Base-by-base conservation (phyloP, 75 land plant genomes). In the Sequoia sempervirens region DNA sequence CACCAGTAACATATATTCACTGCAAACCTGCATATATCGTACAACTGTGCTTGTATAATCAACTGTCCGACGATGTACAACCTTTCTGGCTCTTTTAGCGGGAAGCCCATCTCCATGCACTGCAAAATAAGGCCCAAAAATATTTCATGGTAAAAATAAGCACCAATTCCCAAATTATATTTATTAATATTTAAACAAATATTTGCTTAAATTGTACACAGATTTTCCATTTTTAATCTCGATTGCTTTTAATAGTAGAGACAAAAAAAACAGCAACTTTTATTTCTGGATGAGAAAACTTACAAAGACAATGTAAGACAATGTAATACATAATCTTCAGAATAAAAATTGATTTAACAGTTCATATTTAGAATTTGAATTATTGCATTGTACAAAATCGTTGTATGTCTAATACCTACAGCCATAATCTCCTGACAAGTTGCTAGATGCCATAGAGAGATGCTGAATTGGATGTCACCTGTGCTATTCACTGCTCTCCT, bases 21-120 rank as follows among this genome's bases (percentile, higher is more conserved):
- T 75, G 45, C 26, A 75, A 52, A 95, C 99, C 97, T 97, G 99
- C 82, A 93, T 86, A 80, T 94, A 96, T 66, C 98, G 93, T 38
- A 96, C 94, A 87, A 93, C 96, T 41, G 99, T 92, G 74, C 96
- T 94, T 9, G 96, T 97, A 79, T 97, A 95, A 83, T 97, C 99
- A 36, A 97, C 99, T 80, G 98, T 92, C 80, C 96, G 86, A 54
- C 99, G 92, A 81, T 97, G 99, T 14, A 93, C 92, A 73, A 92
- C 93, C 86, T 93, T 96, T 68, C 99, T 92, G 85, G 91, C 91
- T 79, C 99, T 93, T 87, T 88, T 95, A 66, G 93, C 97, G 91
- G 90, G 91, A 93, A 83, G 87, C 86, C 87, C 85, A 75, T 93
- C 95, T 34, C 87, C 92, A 87, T 90, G 87, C 26, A 84, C 93